Base-by-base conservation (phyloP, 148 eudicot genomes). In the Rhododendron williamsianum region DNA sequence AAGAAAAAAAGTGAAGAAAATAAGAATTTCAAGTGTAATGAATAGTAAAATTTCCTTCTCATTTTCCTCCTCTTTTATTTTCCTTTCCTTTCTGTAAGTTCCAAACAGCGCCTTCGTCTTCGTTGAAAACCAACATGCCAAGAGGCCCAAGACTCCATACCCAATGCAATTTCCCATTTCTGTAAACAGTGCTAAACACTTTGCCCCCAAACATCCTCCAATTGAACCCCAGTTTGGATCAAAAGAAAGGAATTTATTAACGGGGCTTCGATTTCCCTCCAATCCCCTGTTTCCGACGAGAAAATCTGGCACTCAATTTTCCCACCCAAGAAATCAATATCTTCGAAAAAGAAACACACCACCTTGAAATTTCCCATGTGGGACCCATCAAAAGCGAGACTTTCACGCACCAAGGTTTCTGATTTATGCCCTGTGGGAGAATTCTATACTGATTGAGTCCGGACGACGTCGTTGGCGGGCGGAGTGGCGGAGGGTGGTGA, bases 111-210 rank as follows among this genome's bases (percentile, higher is more conserved):
- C n/a, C 38, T 36, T 33, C 35, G 38, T 86, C 52, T 13, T 67
- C 54, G 60, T 81, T 81, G 56, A 48, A 86, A 69, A 86, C 7
- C 80, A 86, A 18, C 87, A 86, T 11, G 63, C n/a, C n/a, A n/a
- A n/a, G n/a, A n/a, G n/a, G n/a, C n/a, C 84, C 81, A 6, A 81
- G 30, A 51, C 84, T 86, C 87, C 84, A 81, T 2, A 72, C 73
- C 80, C 54, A 81, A 30, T 86, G 72, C 21, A 81, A 23, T 72
- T 27, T 86, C 1, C 69, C 46, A 1, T 76, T 51, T 2, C 41
- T 38, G 25, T 71, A 72, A 25, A 38, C 41, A 3, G 0, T 0
- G 3, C 41, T 71, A 72, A 25, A 86, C 79, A 33, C 73, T 72
- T 21, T 78, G 80, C 25, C 72, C 23, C 6, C 38, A 81, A 52